Percentiles rank a stretch among this genome's conserved stretches.
phyloP scores from a whole-genome alignment of 2,329 filamentous ascomycete species.

The Cladobotryum mycophilum region DNA sequence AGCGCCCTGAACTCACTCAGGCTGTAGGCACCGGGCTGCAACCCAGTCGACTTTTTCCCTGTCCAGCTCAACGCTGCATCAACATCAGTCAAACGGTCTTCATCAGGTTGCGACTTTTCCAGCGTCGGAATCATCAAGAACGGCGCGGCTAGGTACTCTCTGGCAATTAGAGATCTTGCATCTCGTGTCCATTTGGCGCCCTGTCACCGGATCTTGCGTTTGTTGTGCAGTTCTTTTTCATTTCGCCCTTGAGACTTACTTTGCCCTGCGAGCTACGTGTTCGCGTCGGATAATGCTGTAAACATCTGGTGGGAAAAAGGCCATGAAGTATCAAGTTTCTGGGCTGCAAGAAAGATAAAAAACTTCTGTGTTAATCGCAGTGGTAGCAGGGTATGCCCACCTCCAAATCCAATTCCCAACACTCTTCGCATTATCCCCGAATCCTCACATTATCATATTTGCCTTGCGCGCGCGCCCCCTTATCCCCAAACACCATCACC shows the following conservation, averaged over 20 bases:
- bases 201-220: slow-evolving; percentile 9
- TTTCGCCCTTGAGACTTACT: slow-evolving; percentile 1
- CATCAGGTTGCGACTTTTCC: slow-evolving; percentile 19
- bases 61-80: slow-evolving; percentile 25
- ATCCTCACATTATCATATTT: slow-evolving; percentile 6
- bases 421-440: slow-evolving; percentile 19
- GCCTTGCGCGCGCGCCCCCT: not conserved
- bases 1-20: no score
- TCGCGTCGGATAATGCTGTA: slow-evolving; percentile 27
- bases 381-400: slow-evolving; percentile 28
- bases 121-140: slow-evolving; percentile 20
- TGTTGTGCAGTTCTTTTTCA: slow-evolving; percentile 1
- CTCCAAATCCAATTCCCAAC: slow-evolving; percentile 12
- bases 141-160: slow-evolving; percentile 17
- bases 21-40: not conserved
- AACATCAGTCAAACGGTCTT: slow-evolving; percentile 19
- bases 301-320: slow-evolving; percentile 25
- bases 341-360: slow-evolving; percentile 19
- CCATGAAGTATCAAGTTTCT: slow-evolving; percentile 13
- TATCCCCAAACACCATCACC: not conserved
- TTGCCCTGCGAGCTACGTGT: slow-evolving; percentile 7
- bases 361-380: slow-evolving; percentile 18
- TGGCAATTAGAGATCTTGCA: slow-evolving; percentile 12
- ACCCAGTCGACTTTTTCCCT: slow-evolving; percentile 26
- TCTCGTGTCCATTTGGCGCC: slow-evolving; percentile 14